Base-by-base conservation (phyloP, 1,284 basidiomycete genomes). In the Trametes polyzona region DNA sequence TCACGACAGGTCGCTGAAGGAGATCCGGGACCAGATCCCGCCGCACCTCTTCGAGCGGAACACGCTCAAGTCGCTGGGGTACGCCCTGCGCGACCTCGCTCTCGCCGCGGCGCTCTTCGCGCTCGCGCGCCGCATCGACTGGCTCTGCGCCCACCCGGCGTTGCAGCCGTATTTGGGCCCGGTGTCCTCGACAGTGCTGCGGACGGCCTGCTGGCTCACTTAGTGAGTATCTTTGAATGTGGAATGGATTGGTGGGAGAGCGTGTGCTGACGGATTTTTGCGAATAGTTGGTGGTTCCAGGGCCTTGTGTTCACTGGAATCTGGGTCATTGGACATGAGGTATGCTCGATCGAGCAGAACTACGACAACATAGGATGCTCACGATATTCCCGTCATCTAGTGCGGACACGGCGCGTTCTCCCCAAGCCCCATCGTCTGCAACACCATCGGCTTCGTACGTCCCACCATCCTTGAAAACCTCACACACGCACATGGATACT, bases 271-370 rank as follows among this genome's bases (percentile, higher is more conserved):
- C 32, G 33, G 4, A 16, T n/a, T n/a, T n/a, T n/a, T n/a, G n/a
- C n/a, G 21, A 36, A 9, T 36, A 75, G 78, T 62, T 82, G 80
- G 79, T 82, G 80, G 80, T 80, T 81, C 64, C 80, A 44, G 81
- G 67, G 80, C 14, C 73, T 82, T 10, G 73, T 78, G 27, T 77
- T 82, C 57, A 81, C 78, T 11, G 79, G 80, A 5, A 75, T 82
- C 35, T 83, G 80, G 80, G 80, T 82, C 33, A 80, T 82, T 47
- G 80, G 79, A 21, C 81, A 82, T 55, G 80, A 82, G 66, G 78
- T 78, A 52, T 21, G 65, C 49, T 19, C 24, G 5, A 16, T 23
- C 12, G n/a, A 6, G 19, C 8, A 3, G 8, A 21, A 7, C 19
- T 46, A 3, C 9, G 3, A n/a, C 4, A 4, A 6, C 29, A 29